Base-by-base conservation (phyloP, 2,329 filamentous ascomycete species). In the Aspergillus fumigatiaffinis region DNA sequence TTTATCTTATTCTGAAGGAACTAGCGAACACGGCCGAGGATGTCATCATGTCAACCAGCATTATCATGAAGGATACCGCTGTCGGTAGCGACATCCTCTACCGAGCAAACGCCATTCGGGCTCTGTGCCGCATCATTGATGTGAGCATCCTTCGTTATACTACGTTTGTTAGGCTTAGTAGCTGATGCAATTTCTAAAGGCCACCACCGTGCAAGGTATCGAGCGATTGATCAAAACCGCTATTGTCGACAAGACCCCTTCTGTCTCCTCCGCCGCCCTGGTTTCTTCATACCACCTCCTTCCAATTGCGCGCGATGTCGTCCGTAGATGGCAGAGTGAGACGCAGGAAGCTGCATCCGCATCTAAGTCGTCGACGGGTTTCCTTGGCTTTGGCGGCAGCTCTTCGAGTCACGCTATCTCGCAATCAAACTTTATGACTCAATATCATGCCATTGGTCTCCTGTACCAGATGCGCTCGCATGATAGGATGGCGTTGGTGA, bases 41-140 rank as follows among this genome's bases (percentile, higher is more conserved):
- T 82, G 95, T 97, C 63, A 99, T 99, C 75, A 97, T 99, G 94
- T 94, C 97, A 61, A 99, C 94, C 20, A 96, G 91, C 78, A 97
- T 93, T 67, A 97, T 99, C 68, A 99, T 97, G 94, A 99, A 99
- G 82, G 94, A 99, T 76, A 97, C 93, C 10, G 92, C 92, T 53
- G 92, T 95, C 62, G 91, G 92, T 70, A 97, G 91, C 71, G 94
- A 97, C 73, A 89, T 92, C 53, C 87, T 97, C 56, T 97, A 92
- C 80, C 85, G 94, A 69, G 91, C 94, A 53, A 99, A 99, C 79
- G 93, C 94, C 61, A 97, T 97, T 73, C 85, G 94, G 68, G 92
- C 93, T 42, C 82, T 97, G 66, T 97, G 93, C 80, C 89, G 94
- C 66, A 96, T 99, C 71, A 97, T 97, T 72, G 92, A 97, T 80